Conservation (phyloP, 495 filamentous ascomycete species). For the Aspergillus sclerotioniger region DNA sequence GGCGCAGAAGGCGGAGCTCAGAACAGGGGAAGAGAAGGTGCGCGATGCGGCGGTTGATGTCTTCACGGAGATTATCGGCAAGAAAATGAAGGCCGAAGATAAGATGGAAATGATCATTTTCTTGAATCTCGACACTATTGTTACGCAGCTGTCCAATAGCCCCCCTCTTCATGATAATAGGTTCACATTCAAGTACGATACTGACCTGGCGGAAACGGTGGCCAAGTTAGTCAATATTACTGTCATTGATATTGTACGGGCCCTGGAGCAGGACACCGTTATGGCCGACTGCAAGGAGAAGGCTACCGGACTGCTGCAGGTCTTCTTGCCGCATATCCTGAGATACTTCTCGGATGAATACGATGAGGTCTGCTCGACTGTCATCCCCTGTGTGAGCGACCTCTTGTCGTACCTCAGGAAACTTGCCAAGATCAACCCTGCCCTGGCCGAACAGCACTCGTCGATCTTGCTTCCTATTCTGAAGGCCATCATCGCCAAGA, state of each 20-base stretch:
- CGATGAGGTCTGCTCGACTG: constrained; percentile 93
- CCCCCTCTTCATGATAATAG: constrained; percentile 73
- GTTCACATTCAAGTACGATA: constrained; percentile 82
- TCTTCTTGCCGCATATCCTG: constrained; percentile 79
- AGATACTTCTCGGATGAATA: constrained; percentile 97
- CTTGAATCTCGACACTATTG: constrained; percentile 78
- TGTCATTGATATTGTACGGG: constrained; percentile 78
- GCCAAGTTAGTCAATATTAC: constrained; percentile 94
- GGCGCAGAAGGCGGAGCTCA: constrained; percentile 48
- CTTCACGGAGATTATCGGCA: constrained; percentile 90
- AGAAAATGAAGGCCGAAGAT: constrained; percentile 93
- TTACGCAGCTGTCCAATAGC: constrained; percentile 76
- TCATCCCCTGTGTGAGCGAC: constrained; percentile 88
- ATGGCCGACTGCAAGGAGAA: constrained; percentile 52
- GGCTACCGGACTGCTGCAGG: constrained; percentile 72
- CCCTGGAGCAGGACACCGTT: constrained; percentile 60
- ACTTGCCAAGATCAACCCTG: constrained; percentile 57
- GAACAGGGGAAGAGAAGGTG: constrained; percentile 64
- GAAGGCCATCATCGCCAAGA: constrained; percentile 87
- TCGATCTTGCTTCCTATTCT: constrained; percentile 81
- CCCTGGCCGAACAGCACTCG: constrained; percentile 64
- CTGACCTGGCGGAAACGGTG: constrained; percentile 88
- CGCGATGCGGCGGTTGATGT: constrained; percentile 86
- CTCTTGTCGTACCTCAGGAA: constrained; percentile 85
- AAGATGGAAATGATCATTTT: constrained; percentile 93